Evolutionary conservation across 345 rosid genomes (phyloP).

Genomic region (Geranium rotundifolium): DNA sequence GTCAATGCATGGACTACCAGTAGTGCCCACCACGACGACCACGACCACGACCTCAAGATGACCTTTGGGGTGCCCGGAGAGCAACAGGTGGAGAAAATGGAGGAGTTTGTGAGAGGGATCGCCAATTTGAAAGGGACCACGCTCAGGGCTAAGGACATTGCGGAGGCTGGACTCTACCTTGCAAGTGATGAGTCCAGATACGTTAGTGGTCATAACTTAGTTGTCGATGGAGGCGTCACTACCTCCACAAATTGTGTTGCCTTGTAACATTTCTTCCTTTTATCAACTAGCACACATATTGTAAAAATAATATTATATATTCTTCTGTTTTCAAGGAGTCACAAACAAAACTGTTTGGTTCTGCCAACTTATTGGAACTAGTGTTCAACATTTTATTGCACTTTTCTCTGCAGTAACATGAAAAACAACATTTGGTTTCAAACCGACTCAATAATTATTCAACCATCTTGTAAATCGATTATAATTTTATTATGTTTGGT

Average conservation of each 20-base stretch:
- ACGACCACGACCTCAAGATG: slow-evolving; percentile 13
- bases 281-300: too few species aligned
- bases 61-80: slow-evolving; percentile 19
- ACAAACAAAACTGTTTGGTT: too few species aligned
- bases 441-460: too few species aligned
- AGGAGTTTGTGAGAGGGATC: slow-evolving; percentile 54
- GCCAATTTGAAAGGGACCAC: slow-evolving; percentile 53
- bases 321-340: too few species aligned
- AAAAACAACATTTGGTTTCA: too few species aligned
- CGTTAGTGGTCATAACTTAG: slow-evolving; percentile 80
- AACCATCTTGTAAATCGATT: too few species aligned
- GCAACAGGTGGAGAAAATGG: slow-evolving; percentile 47
- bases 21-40: slow-evolving; percentile 24
- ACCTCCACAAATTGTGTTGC: slow-evolving; percentile 69
- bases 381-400: too few species aligned
- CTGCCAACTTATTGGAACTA: too few species aligned
- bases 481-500: too few species aligned
- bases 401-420: too few species aligned
- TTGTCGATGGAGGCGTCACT: slow-evolving; percentile 78
- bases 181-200: slow-evolving; percentile 80
- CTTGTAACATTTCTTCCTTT: slow-evolving; percentile 11
- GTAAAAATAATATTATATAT: too few species aligned
- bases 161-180: slow-evolving; percentile 72
- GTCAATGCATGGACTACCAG: slow-evolving; percentile 51
- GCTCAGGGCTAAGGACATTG: slow-evolving; percentile 51